Evolutionary conservation across 139 green algal species (phyloP), one percentile per base, ranked within the genome.

Genomic region (Eudorina sp.): DNA sequence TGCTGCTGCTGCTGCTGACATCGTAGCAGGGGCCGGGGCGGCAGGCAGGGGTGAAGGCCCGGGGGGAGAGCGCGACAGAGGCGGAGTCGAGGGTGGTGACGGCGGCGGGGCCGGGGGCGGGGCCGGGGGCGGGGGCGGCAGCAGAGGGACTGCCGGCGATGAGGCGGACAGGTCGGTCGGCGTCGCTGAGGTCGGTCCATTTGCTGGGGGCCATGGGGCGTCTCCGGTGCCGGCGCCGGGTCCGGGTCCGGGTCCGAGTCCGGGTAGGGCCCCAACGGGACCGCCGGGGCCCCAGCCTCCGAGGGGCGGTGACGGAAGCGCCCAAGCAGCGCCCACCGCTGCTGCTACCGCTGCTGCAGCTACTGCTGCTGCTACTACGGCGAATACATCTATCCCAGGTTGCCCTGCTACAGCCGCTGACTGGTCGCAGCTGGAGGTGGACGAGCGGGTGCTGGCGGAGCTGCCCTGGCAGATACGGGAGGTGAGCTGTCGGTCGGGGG

Each of bases 381-480:
- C 68, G 3, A 4, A 19, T 77, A 11, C 69, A n/a, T 29, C 69
- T 11, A 38, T 40, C 18, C 40, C 38, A 18, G 21, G 40, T 53
- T 0, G 9, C 9, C 21, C 38, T 38, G 70, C 41, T 53, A 40
- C 70, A 36, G 68, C 68, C 48, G 68, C 68, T 21, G 70, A 79
- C 70, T 79, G 70, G 40, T 79, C 40, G 3, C 55, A 34, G 41
- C 14, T 78, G 64, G 81, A 34, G 58, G 60, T 87, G 31, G 81
- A 87, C 64, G 64, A 68, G n/a, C 0, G 19, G 27, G 81, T 87
- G 45, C 43, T 87, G 81, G 64, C 81, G 43, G 81, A 87, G 81
- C 81, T 87, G 66, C 60, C 81, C 16, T n/a, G 43, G 45, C 31
- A 87, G 25, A 78, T 87, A 38, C 45, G 34, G 45, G 45, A 87